phyloP scores from a whole-genome alignment of 2,329 filamentous ascomycete genomes.

The Cladosporium sp. region DNA sequence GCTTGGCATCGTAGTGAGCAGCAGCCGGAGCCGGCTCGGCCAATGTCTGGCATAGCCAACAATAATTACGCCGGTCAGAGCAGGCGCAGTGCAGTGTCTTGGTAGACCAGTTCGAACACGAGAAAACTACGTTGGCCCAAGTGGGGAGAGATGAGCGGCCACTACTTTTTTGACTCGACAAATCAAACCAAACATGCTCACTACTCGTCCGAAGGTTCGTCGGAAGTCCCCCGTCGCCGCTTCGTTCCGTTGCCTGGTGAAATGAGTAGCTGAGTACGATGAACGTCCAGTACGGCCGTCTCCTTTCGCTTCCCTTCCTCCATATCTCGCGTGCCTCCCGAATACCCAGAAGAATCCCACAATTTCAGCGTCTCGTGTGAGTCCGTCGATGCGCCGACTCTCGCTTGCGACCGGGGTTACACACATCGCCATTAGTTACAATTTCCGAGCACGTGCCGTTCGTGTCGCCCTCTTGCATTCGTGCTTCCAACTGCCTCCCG shows the following conservation, averaged over 20 bases:
- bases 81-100: conserved; percentile 3
- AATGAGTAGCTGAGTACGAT: background rate
- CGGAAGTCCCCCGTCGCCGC: conserved; percentile 6
- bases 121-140: conserved; percentile 8
- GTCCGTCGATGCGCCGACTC: conserved; percentile 6
- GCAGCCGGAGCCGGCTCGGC: conserved; percentile 8
- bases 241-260: background rate
- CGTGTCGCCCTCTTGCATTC: background rate
- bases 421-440: background rate
- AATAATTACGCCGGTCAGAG: background rate
- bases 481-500: background rate
- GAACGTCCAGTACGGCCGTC: background rate
- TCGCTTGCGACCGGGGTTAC: conserved; percentile 2
- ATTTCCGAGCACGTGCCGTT: conserved; percentile 14
- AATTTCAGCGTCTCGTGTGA: background rate
- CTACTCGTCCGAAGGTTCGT: background rate
- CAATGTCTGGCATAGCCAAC: conserved; percentile 1
- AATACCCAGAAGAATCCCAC: conserved; percentile 7
- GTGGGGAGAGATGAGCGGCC: conserved; percentile 15
- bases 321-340: conserved; percentile 10
- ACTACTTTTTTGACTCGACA: conserved; percentile 8
- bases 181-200: background rate
- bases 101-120: conserved; percentile 13
- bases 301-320: conserved; percentile 4
- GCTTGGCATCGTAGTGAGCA: conserved; percentile 8